Evolutionary conservation across 2,329 filamentous ascomycete genomes (phyloP), one percentile per base, ranked within the genome.

Genomic region (Coleophoma eucalyptorum): DNA sequence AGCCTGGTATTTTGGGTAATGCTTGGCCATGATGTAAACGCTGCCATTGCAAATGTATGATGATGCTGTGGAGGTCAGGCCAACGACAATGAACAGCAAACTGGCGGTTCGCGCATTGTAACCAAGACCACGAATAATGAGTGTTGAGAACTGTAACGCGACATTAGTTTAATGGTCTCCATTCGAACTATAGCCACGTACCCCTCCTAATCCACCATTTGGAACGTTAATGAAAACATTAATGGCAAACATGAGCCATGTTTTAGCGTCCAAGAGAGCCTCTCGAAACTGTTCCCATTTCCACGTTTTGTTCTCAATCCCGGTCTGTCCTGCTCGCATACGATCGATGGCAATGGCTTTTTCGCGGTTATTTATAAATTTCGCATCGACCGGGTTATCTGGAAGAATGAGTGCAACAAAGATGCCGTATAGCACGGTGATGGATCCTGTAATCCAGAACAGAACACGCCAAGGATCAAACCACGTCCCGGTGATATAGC

Each of bases 241-340:
- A 16, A 38, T 15, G 35, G 16, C 5, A 38, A 38, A 38, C 35
- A 38, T 38, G 10, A 68, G 48, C 66, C 67, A 71, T 1, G 65
- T 69, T 54, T 71, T 70, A 1, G 62, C 62, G 47, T 71, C 68
- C 11, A 64, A 49, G 1, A 80, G 58, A 3, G 73, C 71, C 57
- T 81, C 78, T 0, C 74, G 13, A 7, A 80, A 70, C 60, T 80
- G 75, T 52, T 65, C 68, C 33, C 64, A 58, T 11, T 74, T 75
- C 61, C 80, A 80, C 48, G 71, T 72, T 52, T 69, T 72, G 60
- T 71, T 78, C 49, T 72, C 67, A 37, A 81, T 74, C 32, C 79
- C 79, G 3, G 76, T 80, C 65, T 80, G 73, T 64, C 82, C 80
- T 48, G 74, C 69, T 43, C 72, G 74, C 49, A 81, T 70, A 46